Percentiles rank a stretch among this genome's conserved stretches.
phyloP scores from a whole-genome alignment of 352 stramenopile species.

The Phytophthora sp. region DNA sequence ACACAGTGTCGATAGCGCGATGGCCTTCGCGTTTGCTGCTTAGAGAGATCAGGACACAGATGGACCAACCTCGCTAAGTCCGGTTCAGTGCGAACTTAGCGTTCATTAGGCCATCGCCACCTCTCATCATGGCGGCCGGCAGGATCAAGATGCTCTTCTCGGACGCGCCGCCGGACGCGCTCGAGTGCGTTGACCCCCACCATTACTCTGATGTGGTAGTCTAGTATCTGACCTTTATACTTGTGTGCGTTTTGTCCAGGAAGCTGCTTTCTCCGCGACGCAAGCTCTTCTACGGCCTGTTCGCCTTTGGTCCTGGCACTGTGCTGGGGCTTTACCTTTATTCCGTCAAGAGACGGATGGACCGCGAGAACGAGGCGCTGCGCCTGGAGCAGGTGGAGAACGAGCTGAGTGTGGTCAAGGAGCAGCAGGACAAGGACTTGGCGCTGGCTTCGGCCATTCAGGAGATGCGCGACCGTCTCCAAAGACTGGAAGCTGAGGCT shows the following conservation, averaged over 20 bases:
- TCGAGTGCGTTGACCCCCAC: slow-evolving; percentile 53
- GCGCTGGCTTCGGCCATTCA: slow-evolving; percentile 57
- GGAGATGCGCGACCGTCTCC: slow-evolving; percentile 66
- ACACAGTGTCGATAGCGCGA: neutral
- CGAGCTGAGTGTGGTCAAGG: slow-evolving; percentile 47
- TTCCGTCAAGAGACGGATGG: slow-evolving; percentile 75
- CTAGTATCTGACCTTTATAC: neutral
- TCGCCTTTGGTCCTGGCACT: slow-evolving; percentile 75
- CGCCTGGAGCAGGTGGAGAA: slow-evolving; percentile 49
- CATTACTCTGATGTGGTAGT: neutral
- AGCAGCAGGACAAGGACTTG: slow-evolving; percentile 57
- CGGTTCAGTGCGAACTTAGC: slow-evolving; percentile 18
- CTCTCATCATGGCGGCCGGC: slow-evolving; percentile 17
- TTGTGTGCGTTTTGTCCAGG: slow-evolving; percentile 22
- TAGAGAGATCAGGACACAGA: neutral
- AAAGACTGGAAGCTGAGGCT: slow-evolving; percentile 55
- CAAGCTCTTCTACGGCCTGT: slow-evolving; percentile 69
- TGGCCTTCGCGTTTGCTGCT: neutral
- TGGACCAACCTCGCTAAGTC: neutral
- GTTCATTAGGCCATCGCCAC: neutral
- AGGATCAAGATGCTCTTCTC: slow-evolving; percentile 82
- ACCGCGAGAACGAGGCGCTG: slow-evolving; percentile 63
- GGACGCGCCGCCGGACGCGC: slow-evolving; percentile 63
- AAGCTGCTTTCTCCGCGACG: slow-evolving; percentile 68
- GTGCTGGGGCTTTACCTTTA: slow-evolving; percentile 70